Base-by-base conservation (phyloP, 2,329 filamentous ascomycete genomes). In the Diaporthe sp. region DNA sequence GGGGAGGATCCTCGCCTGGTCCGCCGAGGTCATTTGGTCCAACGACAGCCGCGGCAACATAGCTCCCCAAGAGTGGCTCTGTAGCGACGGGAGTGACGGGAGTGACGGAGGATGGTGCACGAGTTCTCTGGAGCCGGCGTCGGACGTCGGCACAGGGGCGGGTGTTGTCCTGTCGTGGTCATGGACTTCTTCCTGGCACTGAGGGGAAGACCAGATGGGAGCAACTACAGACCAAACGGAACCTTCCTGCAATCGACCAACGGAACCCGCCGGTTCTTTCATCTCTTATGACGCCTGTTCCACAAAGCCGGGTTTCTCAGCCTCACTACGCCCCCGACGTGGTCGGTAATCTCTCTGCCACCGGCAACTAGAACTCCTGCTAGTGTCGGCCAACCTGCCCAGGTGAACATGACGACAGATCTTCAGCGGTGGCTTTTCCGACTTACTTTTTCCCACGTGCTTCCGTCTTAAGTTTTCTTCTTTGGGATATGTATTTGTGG, bases 131-230 rank as follows among this genome's bases (percentile, higher is more conserved):
- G 32, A 13, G 4, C 4, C 30, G 13, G 63, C 63, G 15, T 39
- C 44, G n/a, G 44, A 30, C 19, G 4, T n/a, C n/a, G 63, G 63
- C 47, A 39, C 27, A 9, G 15, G 47, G 2, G 47, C 32, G 2
- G 44, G 8, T 2, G 9, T 50, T 13, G 44, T 35, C 32, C 47
- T 51, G 3, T 37, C 32, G 30, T 68, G 63, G 63, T 53, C 44
- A n/a, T 68, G 63, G 63, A 53, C 63, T 39, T 68, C 44, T 4
- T 66, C 63, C 22, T 68, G 47, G 63, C 63, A 32, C 10, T 68
- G 47, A 53, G 32, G 17, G 22, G 3, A 32, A 9, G 19, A 55
- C 51, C 51, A 55, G 10, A 10, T 17, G 22, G 44, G 3, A 35
- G 32, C 58, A 25, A 63, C 25, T 44, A n/a, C 39, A 25, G 17